phyloP scores from a whole-genome alignment of 2,329 filamentous ascomycete genomes.

The Leptographium flavum region DNA sequence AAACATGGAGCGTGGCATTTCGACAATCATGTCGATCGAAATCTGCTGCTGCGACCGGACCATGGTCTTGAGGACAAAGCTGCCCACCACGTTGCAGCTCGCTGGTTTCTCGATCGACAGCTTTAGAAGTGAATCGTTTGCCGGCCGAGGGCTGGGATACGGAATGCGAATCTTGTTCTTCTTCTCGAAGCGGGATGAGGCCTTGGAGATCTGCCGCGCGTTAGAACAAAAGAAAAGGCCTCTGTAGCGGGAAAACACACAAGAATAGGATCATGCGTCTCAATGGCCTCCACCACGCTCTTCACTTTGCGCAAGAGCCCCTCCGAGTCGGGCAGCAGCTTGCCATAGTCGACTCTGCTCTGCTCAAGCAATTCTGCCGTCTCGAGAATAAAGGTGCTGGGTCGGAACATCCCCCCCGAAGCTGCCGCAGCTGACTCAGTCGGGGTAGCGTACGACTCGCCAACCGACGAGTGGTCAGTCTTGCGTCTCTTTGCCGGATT shows the following conservation, averaged over 20 bases:
- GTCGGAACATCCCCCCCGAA: constrained; percentile 17
- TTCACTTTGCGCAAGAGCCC: constrained; percentile 37
- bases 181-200: constrained; percentile 51
- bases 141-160: constrained; percentile 68
- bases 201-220: constrained; percentile 46
- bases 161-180: constrained; percentile 59
- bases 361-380: constrained; percentile 45
- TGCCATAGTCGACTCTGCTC: constrained; percentile 35
- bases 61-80: constrained; percentile 66
- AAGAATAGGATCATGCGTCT: constrained; percentile 32
- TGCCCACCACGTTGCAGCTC: constrained; percentile 77
- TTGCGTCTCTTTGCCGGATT: constrained; percentile 21
- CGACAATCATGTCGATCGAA: constrained; percentile 69
- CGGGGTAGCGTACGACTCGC: background rate
- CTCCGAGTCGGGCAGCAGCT: constrained; percentile 33
- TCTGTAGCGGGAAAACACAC: constrained; percentile 23
- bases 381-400: constrained; percentile 43
- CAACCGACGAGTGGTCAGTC: constrained; percentile 14
- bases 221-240: background rate
- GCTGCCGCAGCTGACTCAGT: constrained; percentile 15
- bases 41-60: constrained; percentile 44
- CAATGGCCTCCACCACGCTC: constrained; percentile 34
- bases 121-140: constrained; percentile 66
- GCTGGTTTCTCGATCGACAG: constrained; percentile 62
- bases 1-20: constrained; percentile 68